Evolutionary conservation across 257 asterid species (phyloP), one percentile per base, ranked within the genome.

Genomic region (Cinchona pubescens): DNA sequence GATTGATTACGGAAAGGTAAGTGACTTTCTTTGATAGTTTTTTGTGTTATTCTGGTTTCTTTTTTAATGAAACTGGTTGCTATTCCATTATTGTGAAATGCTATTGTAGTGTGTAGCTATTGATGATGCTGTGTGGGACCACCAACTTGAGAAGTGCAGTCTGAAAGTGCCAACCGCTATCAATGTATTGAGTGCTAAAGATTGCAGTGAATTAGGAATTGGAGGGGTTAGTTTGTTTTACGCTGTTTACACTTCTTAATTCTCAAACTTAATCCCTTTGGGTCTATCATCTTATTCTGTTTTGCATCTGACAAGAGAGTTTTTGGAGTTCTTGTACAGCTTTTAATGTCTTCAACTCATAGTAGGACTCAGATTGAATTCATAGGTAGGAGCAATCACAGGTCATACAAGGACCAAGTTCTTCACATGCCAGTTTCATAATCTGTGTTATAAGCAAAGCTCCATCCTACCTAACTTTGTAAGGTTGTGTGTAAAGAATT

Each of bases 1-100:
- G 68, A 90, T 92, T 53, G 97, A 90, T 59, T 76, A 82, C 21
- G 88, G 71, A 67, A 87, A 86, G 91, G 96, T 88, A 49, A 58
- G 82, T 58, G 32, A 30, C 32, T 38, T 69, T 70, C 51, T 69
- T 32, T 46, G 16, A 21, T 81, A 74, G 15, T 67, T 76, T 73
- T 48, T 14, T 18, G 71, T 74, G 1, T 59, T 48, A 45, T 29
- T 16, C 67, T 13, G 42, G 19, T 63, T 2, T 45, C 48, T 37
- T 45, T 53, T 40, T 43, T 3, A 5, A 25, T 23, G 11, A 23
- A 2, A 21, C 30, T 16, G 34, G 25, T 42, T 72, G 65, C 35
- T 32, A 29, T 72, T 58, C 53, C 21, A 35, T 16, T 55, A 19
- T 55, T 2, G 0, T 23, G 34, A 74, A 34, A 10, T 30, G 48